Evolutionary conservation across 2,329 filamentous ascomycete species (phyloP).

Genomic region (Cyphellophora europaea): DNA sequence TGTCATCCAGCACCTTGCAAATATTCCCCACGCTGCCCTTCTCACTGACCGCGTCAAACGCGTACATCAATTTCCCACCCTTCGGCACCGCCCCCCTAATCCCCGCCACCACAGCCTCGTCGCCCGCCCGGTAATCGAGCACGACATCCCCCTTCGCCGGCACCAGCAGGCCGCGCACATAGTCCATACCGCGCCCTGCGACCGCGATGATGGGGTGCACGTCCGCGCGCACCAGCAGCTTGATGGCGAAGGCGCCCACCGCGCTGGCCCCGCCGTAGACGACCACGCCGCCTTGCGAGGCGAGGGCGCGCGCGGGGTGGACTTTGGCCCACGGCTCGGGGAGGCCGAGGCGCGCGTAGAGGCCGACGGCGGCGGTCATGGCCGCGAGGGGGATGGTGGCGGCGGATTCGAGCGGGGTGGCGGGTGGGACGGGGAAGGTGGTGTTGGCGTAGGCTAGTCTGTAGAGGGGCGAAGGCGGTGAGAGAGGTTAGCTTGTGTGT

Average conservation of each 20-base stretch:
- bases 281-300: slow-evolving; percentile 25
- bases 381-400: slow-evolving; percentile 14
- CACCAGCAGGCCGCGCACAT: slow-evolving; percentile 46
- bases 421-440: slow-evolving; percentile 45
- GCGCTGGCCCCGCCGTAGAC: slow-evolving; percentile 49
- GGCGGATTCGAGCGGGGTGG: slow-evolving; percentile 44
- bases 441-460: slow-evolving; percentile 44
- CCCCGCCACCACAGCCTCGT: slow-evolving; percentile 39
- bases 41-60: slow-evolving; percentile 50
- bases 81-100: slow-evolving; percentile 34
- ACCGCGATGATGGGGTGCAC: slow-evolving; percentile 55
- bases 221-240: slow-evolving; percentile 45
- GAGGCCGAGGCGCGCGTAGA: slow-evolving; percentile 11
- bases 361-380: slow-evolving; percentile 13
- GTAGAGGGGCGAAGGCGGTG: too few species aligned
- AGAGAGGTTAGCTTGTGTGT: too few species aligned
- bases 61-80: slow-evolving; percentile 38
- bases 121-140: slow-evolving; percentile 52
- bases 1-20: slow-evolving; percentile 30
- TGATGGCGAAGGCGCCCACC: slow-evolving; percentile 50
- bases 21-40: slow-evolving; percentile 40
- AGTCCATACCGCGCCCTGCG: slow-evolving; percentile 42
- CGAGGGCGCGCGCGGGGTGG: slow-evolving; percentile 11
- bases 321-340: slow-evolving; percentile 14
- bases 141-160: slow-evolving; percentile 44